Evolutionary conservation across 1,284 basidiomycete species (phyloP).

Genomic region (Pyrrhoderma noxium): DNA sequence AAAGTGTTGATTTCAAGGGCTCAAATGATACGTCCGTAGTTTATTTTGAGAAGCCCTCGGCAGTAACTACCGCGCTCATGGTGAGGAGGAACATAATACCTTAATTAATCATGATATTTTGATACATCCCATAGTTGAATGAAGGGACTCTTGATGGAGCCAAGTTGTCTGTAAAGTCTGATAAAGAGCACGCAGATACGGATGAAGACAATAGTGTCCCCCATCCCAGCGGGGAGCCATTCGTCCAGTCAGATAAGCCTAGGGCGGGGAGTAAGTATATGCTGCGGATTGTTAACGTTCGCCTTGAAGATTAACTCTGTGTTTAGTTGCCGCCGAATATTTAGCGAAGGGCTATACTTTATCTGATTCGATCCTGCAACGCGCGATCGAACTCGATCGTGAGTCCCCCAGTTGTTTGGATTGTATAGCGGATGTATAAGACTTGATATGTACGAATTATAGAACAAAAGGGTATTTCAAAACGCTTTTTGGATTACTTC

Average conservation of each 20-base stretch:
- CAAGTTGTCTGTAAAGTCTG: constrained; percentile 56
- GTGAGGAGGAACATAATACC: constrained; percentile 26
- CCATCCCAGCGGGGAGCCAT: constrained; percentile 29
- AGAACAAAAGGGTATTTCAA: constrained; percentile 85
- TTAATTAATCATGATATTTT: background rate
- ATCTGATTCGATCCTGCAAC: constrained; percentile 71
- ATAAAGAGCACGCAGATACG: constrained; percentile 46
- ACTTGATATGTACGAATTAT: background rate
- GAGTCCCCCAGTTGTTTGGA: constrained; percentile 25
- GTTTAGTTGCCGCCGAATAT: constrained; percentile 78
- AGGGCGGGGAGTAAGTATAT: constrained; percentile 62
- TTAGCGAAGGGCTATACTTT: constrained; percentile 81
- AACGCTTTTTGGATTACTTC: constrained; percentile 75
- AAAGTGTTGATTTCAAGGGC: constrained; percentile 46
- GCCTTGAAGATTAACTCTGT: constrained; percentile 13
- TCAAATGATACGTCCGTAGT: constrained; percentile 44
- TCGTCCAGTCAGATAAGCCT: constrained; percentile 78
- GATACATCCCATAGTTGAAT: constrained; percentile 37
- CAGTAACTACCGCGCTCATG: constrained; percentile 78
- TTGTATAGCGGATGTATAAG: background rate
- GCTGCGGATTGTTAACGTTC: background rate
- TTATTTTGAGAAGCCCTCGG: constrained; percentile 67
- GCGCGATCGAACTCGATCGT: constrained; percentile 86
- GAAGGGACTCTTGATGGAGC: constrained; percentile 63
- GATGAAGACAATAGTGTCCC: constrained; percentile 33